A percentile compares a stretch with the other conserved stretches of the same genome.
Evolutionary conservation across 306 rosid species (phyloP).

Genomic region (Prosopis cineraria): DNA sequence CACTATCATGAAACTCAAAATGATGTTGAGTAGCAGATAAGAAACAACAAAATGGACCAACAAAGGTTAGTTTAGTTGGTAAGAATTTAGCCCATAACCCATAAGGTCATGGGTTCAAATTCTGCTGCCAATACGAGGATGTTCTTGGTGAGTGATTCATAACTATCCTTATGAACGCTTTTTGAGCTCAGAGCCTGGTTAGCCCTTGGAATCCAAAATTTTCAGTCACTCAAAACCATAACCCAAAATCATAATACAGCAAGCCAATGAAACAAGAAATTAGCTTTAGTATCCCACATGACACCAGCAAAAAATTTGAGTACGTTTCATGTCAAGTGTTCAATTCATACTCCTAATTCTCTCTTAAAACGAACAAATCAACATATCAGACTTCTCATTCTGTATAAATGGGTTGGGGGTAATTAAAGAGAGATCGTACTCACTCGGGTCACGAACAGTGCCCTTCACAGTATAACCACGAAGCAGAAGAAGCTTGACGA

Average conservation of each 20-base stretch:
- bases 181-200: no score
- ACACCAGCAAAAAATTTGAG: not conserved
- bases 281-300: not conserved
- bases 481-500: conserved; percentile 47
- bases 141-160: no score
- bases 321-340: not conserved
- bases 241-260: not conserved
- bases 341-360: not conserved
- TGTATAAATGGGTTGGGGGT: no score
- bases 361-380: not conserved
- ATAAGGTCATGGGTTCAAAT: not conserved
- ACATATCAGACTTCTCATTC: no score
- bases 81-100: no score
- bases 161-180: no score
- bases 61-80: no score
- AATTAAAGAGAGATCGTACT: not conserved
- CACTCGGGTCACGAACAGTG: not conserved
- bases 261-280: not conserved
- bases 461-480: conserved; percentile 38
- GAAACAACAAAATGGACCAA: not conserved
- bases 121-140: no score
- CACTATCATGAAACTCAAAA: not conserved
- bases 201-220: no score
- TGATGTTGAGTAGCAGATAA: not conserved
- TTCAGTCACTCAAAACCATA: not conserved